Evolutionary conservation across 2,329 filamentous ascomycete species (phyloP).

Genomic region (Pezicula neosporulosa): DNA sequence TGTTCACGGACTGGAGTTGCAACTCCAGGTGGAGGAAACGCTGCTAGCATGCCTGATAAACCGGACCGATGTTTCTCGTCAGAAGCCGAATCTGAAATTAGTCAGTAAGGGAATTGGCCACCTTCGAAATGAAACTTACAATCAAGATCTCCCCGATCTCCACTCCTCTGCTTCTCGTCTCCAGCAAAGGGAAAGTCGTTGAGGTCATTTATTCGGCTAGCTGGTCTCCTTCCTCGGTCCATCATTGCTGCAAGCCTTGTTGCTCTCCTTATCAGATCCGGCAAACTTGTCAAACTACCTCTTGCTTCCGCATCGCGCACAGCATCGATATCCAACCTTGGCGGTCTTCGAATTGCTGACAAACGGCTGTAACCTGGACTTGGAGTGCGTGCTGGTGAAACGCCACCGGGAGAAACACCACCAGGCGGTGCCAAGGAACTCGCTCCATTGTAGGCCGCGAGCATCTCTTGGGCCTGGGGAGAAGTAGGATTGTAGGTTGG

Average conservation of each 20-base stretch:
- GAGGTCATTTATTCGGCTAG: conserved; percentile 53
- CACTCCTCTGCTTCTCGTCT: conserved; percentile 17
- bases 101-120: conserved; percentile 7
- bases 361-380: conserved; percentile 36
- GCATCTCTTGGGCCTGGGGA: conserved; percentile 42
- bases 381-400: conserved; percentile 12
- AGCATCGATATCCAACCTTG: conserved; percentile 76
- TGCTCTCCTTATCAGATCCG: conserved; percentile 85
- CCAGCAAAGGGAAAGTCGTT: conserved; percentile 41
- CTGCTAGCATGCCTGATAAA: conserved; percentile 60
- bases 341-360: conserved; percentile 61
- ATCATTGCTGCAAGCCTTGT: conserved; percentile 84
- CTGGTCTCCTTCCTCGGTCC: conserved; percentile 70
- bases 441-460: conserved; percentile 48
- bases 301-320: conserved; percentile 78
- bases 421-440: conserved; percentile 15
- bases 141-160: conserved; percentile 1
- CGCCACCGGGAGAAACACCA: conserved; percentile 1
- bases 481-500: conserved; percentile 14
- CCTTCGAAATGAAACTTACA: conserved; percentile 12
- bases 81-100: conserved; percentile 3
- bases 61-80: conserved; percentile 24
- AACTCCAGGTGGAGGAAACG: conserved; percentile 60
- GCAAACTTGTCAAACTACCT: conserved; percentile 86
- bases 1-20: conserved; percentile 34